These are phyloP conservation scores for Coniosporium tulheliwenetii DNA, from an alignment of 2,329 filamentous ascomycete species.

Conservation along the genomic window DNA sequence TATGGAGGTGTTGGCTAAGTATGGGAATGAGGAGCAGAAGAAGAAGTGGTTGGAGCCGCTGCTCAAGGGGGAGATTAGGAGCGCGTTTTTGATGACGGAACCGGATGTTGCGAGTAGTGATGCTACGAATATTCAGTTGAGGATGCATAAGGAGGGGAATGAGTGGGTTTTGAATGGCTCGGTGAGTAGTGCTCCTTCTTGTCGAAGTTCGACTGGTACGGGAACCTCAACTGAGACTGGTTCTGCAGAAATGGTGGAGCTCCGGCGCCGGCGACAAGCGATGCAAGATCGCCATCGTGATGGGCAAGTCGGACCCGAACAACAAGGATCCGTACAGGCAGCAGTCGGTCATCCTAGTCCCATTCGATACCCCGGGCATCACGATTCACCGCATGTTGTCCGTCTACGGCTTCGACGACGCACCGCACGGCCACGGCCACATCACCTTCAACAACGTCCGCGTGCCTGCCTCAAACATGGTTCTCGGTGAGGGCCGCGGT, in stretches of 20 bases:
- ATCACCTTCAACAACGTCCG: slow-evolving; percentile 81
- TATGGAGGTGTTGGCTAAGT: slow-evolving; percentile 37
- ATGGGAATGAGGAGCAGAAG: slow-evolving; percentile 34
- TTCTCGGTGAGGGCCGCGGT: slow-evolving; percentile 82
- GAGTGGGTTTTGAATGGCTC: slow-evolving; percentile 83
- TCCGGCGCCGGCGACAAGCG: slow-evolving; percentile 86
- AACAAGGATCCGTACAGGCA: slow-evolving; percentile 71
- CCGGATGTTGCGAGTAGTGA: slow-evolving; percentile 48
- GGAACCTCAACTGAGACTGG: too few species aligned
- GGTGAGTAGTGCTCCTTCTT: slow-evolving; percentile 29
- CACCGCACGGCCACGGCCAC: slow-evolving; percentile 95
- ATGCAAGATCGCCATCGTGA: slow-evolving; percentile 88
- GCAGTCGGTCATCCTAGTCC: slow-evolving; percentile 86
- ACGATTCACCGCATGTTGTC: slow-evolving; percentile 88
- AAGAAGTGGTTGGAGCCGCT: slow-evolving; percentile 33
- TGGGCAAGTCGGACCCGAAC: slow-evolving; percentile 75
- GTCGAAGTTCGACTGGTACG: too few species aligned
- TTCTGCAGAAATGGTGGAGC: slow-evolving; percentile 87
- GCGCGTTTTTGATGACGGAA: slow-evolving; percentile 36
- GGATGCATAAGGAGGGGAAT: slow-evolving; percentile 68
- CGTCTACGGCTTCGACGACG: slow-evolving; percentile 94
- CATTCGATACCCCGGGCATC: slow-evolving; percentile 64
- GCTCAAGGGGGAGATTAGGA: slow-evolving; percentile 31
- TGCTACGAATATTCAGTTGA: slow-evolving; percentile 81
- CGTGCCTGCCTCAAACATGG: slow-evolving; percentile 68